A percentile compares a stretch with the other conserved stretches of the same genome.
Conservation (phyloP, 305 asterid species). For the Coffea humblotiana region DNA sequence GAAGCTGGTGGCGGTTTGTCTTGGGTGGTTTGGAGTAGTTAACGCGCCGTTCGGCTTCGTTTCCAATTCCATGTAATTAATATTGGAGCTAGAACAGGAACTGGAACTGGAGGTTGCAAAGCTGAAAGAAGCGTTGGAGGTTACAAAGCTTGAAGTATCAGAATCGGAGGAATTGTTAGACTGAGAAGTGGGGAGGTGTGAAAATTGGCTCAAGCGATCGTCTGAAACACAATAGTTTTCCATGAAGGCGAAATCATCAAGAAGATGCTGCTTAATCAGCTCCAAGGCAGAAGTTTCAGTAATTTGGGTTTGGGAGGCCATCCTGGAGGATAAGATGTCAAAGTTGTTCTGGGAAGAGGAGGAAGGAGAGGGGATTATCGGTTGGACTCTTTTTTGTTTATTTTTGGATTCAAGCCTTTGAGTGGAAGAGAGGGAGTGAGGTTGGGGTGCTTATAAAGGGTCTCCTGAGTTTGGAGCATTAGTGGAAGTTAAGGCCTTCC, state of each 20-base stretch:
- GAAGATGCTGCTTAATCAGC: slow-evolving; percentile 31
- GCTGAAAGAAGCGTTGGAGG: neutral
- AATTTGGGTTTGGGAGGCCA: slow-evolving; percentile 1
- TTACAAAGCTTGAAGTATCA: neutral
- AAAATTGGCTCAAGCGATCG: slow-evolving; percentile 10
- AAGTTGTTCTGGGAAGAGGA: no score
- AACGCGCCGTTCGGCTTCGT: slow-evolving; percentile 15
- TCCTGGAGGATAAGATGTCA: neutral
- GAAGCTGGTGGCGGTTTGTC: slow-evolving; percentile 15
- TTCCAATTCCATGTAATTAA: slow-evolving; percentile 10
- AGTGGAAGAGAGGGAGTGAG: slow-evolving; percentile 28
- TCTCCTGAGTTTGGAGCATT: no score
- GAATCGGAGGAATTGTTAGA: neutral
- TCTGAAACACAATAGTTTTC: slow-evolving; percentile 6
- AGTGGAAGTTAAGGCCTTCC: neutral
- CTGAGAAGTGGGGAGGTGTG: slow-evolving; percentile 14
- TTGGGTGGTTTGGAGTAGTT: slow-evolving; percentile 5
- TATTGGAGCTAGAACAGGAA: neutral
- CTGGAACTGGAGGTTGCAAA: neutral
- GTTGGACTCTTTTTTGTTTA: neutral
- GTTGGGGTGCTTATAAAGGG: slow-evolving; percentile 22
- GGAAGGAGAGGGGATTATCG: neutral
- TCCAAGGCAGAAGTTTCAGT: slow-evolving; percentile 26
- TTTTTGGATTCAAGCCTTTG: neutral
- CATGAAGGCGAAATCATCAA: slow-evolving; percentile 28